Evolutionary conservation across 1,284 basidiomycete genomes (phyloP).

Genomic region (Puccinia triticina): DNA sequence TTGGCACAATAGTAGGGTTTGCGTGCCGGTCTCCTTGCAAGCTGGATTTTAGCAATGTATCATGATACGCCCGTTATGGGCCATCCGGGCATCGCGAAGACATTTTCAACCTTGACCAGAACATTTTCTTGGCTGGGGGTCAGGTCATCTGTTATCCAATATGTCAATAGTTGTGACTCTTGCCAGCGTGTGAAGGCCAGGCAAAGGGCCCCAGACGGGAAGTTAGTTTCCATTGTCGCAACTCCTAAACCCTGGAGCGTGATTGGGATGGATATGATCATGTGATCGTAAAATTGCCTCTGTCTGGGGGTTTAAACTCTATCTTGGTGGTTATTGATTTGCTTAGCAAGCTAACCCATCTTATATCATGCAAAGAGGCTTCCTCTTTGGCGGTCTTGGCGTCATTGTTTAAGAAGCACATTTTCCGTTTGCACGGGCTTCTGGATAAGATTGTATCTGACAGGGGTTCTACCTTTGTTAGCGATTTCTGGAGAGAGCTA

Average conservation of each 20-base stretch:
- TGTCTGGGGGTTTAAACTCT: no score
- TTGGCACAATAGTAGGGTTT: not conserved
- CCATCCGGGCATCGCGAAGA: not conserved
- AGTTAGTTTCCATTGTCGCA: not conserved
- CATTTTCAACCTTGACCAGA: not conserved
- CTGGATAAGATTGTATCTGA: no score
- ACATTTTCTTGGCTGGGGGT: conserved; percentile 27
- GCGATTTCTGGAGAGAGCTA: no score
- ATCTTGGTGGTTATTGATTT: no score
- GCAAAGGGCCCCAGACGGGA: conserved; percentile 60
- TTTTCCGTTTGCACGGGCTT: no score
- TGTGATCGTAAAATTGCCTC: no score
- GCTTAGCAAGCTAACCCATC: no score
- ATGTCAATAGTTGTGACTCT: conserved; percentile 56
- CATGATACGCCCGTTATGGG: not conserved
- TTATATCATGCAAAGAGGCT: no score
- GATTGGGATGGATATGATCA: not conserved
- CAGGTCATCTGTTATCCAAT: not conserved
- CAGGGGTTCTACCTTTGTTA: no score
- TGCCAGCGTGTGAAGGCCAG: conserved; percentile 55
- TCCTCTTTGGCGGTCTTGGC: not conserved
- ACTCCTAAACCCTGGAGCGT: not conserved
- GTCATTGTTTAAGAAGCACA: not conserved
- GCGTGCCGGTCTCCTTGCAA: not conserved
- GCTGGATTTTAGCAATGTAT: not conserved